These are phyloP conservation scores for Hypseocharis bilobata DNA, from an alignment of 441 rosid species.

Conservation along the genomic window DNA sequence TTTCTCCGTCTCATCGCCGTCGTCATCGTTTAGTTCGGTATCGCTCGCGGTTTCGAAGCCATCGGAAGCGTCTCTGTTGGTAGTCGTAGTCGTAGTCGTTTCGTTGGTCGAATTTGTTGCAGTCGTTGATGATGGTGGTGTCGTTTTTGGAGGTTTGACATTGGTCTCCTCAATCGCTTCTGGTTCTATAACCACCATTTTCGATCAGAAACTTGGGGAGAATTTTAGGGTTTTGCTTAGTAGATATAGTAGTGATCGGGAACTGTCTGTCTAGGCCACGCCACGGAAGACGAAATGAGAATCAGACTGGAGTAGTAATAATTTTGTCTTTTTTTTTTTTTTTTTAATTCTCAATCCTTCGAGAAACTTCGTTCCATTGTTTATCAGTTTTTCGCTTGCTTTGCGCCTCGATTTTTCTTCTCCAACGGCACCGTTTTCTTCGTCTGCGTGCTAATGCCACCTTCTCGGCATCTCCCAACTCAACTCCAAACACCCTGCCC, in stretches of 20 bases:
- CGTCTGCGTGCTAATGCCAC: too few relatives aligned
- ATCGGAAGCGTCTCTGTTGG: constrained; percentile 49
- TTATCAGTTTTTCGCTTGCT: too few relatives aligned
- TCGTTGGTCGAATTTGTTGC: constrained; percentile 11
- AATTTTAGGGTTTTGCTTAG: not conserved
- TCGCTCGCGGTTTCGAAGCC: constrained; percentile 92
- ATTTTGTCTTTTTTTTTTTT: too few relatives aligned
- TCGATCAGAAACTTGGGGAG: not conserved
- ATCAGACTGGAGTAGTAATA: too few relatives aligned
- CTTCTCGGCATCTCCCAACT: too few relatives aligned
- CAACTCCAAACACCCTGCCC: too few relatives aligned
- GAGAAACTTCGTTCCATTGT: too few relatives aligned
- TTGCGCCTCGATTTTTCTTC: too few relatives aligned
- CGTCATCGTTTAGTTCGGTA: constrained; percentile 45
- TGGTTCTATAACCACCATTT: constrained; percentile 48
- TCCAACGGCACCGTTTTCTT: too few relatives aligned
- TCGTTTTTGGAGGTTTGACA: constrained; percentile 17
- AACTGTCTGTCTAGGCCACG: too few relatives aligned
- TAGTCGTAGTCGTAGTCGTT: not conserved
- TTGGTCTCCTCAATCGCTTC: constrained; percentile 24
- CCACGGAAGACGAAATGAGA: too few relatives aligned
- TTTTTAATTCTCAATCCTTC: too few relatives aligned
- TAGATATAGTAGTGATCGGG: not conserved
- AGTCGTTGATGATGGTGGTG: constrained; percentile 23
- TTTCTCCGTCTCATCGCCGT: constrained; percentile 21